Evolutionary conservation across 1,284 basidiomycete genomes (phyloP), one percentile per base, ranked within the genome.

Genomic region (Bjerkandera adusta): DNA sequence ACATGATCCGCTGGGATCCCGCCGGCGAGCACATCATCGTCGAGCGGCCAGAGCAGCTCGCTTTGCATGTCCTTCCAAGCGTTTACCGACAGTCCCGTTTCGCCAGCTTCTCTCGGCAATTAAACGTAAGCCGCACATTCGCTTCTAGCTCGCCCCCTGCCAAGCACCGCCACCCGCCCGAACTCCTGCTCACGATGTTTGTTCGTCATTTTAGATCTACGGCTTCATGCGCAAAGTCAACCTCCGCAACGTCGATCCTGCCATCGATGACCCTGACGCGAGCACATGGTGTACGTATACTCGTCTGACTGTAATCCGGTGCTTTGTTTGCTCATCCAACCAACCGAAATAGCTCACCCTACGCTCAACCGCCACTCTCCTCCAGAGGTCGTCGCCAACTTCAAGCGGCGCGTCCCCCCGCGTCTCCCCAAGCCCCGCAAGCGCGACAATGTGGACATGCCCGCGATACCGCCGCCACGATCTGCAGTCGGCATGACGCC

Each of bases 151-250:
- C 42, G 33, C 25, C 45, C 34, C 55, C 60, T 58, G 24, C 38
- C 36, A 24, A 24, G 12, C 22, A 44, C 49, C 37, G 22, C 57
- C 58, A 57, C 22, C 32, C 50, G 63, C 40, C 52, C 67, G 65
- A 53, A 62, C 50, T 58, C 57, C 48, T 49, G 45, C 32, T 34
- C 4, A 15, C 41, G 16, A 8, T 30, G 27, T 30, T 22, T 12
- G n/a, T 36, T 41, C 43, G 48, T 53, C 36, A 43, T 43, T 48
- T 34, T 63, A 93, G 91, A 94, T 94, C 68, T 94, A 94, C 71
- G 92, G 91, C 55, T 94, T 92, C 74, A 93, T 93, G 89, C 89
- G 91, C 68, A 93, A 93, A 68, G 87, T 93, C 62, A 91, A 91
- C 72, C 76, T 93, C 55, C 84, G 90, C 61, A 92, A 92, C 68